phyloP scores from a whole-genome alignment of 805 yeast species.

The Teunomyces atbi region DNA sequence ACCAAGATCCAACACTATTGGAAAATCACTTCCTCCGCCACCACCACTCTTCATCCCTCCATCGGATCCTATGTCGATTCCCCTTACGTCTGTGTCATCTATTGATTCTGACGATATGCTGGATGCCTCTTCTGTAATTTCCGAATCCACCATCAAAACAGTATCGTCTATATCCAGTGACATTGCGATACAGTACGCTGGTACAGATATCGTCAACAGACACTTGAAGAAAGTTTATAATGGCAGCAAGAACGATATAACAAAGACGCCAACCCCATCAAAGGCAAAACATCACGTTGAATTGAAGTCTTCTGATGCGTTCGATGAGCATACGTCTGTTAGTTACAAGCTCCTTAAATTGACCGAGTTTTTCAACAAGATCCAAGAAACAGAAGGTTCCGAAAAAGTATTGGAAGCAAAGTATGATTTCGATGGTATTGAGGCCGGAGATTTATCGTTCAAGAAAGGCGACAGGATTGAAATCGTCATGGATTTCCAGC shows the following conservation, averaged over 20 bases:
- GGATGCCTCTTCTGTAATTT: conserved; percentile 12
- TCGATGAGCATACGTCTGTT: conserved; percentile 18
- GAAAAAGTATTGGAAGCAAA: conserved; percentile 14
- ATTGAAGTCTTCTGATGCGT: conserved; percentile 8
- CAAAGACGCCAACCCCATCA: conserved; percentile 25
- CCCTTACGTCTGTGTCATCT: background rate
- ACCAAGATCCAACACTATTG: conserved; percentile 8
- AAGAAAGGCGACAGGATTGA: conserved; percentile 32
- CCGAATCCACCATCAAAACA: conserved; percentile 11
- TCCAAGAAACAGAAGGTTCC: conserved; percentile 3
- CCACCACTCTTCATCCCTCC: conserved; percentile 6
- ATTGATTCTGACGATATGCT: conserved; percentile 12
- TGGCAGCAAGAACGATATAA: conserved; percentile 32
- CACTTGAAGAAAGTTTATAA: conserved; percentile 30
- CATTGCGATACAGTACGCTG: conserved; percentile 11
- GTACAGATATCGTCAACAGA: conserved; percentile 17
- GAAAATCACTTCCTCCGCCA: conserved; percentile 1
- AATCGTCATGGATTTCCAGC: conserved; percentile 32
- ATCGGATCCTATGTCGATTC: background rate
- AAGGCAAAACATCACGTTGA: conserved; percentile 9
- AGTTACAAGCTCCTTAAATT: conserved; percentile 27
- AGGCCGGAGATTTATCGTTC: conserved; percentile 40
- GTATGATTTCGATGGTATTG: conserved; percentile 27
- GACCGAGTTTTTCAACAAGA: conserved; percentile 20
- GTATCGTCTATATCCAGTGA: conserved; percentile 19